Conservation (phyloP, 257 asterid species). For the Plantago major region DNA sequence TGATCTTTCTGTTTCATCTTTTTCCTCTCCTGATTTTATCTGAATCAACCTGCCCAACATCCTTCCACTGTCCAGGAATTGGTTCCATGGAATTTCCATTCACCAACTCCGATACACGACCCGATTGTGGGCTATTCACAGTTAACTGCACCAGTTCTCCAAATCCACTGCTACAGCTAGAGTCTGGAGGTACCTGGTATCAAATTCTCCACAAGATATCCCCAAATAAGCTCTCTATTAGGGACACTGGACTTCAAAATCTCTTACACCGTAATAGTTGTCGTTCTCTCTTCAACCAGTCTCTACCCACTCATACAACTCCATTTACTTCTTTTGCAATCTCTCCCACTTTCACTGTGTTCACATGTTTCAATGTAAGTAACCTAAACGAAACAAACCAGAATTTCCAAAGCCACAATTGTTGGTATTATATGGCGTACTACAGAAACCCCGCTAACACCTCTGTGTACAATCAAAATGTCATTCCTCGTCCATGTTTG, state of each 20-base stretch:
- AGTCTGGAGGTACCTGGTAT: conserved; percentile 4
- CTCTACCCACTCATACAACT: not conserved
- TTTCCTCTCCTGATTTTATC: conserved; percentile 9
- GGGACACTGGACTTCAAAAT: not conserved
- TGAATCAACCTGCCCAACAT: conserved; percentile 21
- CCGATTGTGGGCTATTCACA: conserved; percentile 33
- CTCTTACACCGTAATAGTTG: not conserved
- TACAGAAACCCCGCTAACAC: not conserved
- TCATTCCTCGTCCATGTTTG: conserved; percentile 6
- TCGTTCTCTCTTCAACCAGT: not conserved
- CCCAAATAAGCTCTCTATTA: conserved; percentile 4
- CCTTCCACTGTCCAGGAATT: conserved; percentile 29
- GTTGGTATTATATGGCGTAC: conserved; percentile 1
- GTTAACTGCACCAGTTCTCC: conserved; percentile 6
- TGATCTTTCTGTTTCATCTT: conserved; percentile 11
- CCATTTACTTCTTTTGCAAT: conserved; percentile 22
- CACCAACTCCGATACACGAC: not conserved
- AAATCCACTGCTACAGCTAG: conserved; percentile 23
- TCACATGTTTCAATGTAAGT: not conserved
- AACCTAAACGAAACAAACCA: no score
- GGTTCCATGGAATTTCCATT: conserved; percentile 29
- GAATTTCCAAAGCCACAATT: not conserved
- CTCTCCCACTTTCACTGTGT: conserved; percentile 22
- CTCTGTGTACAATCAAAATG: not conserved
- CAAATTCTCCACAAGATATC: not conserved